Conservation (phyloP, 116 monocot species). For the Cymodocea nodosa region DNA sequence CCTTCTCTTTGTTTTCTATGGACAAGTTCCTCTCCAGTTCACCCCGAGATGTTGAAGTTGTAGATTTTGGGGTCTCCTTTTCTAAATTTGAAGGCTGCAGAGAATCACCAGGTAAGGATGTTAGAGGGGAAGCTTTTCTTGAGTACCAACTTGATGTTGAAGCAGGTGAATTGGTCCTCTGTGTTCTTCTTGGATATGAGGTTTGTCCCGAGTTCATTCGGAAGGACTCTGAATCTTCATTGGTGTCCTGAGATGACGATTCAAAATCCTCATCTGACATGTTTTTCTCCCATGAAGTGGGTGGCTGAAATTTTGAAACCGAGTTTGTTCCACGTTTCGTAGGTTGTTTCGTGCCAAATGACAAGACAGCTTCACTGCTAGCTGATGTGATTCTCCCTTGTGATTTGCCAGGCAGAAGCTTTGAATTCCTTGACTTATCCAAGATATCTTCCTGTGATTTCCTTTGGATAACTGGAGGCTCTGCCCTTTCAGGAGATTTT, state of each 20-base stretch:
- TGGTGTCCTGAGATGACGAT: not conserved
- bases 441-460: slow-evolving; percentile 1
- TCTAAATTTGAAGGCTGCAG: not conserved
- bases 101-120: not conserved
- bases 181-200: not conserved
- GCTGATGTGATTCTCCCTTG: slow-evolving; percentile 5
- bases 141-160: slow-evolving; percentile 2
- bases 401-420: slow-evolving; percentile 7
- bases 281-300: not conserved
- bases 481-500: not conserved
- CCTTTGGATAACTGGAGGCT: not conserved
- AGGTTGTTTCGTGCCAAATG: not conserved
- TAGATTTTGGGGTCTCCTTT: slow-evolving; percentile 3
- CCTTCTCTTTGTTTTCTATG: not conserved
- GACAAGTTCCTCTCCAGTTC: not conserved
- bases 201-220: not conserved
- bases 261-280: slow-evolving; percentile 1
- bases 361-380: not conserved
- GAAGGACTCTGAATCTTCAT: slow-evolving; percentile 1
- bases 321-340: not conserved
- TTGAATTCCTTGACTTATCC: slow-evolving; percentile 6
- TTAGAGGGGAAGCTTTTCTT: slow-evolving; percentile 4
- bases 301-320: not conserved
- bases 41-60: slow-evolving; percentile 3
- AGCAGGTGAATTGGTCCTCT: not conserved